Percentiles rank a stretch among this genome's conserved stretches.
Conservation (phyloP, 2,329 filamentous ascomycete genomes). For the Talaromyces funiculosus region DNA sequence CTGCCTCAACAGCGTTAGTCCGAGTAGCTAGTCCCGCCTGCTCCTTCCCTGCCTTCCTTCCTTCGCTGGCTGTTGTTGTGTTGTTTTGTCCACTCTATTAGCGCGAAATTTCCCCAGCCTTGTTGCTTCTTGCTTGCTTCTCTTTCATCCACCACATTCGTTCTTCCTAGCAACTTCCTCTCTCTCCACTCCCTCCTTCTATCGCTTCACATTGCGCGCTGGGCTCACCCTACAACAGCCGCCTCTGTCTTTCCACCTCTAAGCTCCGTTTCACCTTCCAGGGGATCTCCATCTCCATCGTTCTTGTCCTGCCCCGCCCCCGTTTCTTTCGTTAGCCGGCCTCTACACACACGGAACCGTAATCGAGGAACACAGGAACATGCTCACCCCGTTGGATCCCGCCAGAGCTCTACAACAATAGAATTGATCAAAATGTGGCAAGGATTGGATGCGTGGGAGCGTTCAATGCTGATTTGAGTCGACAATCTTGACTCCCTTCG, state of each 20-base stretch:
- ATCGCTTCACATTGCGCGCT: neutral
- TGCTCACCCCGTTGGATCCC: neutral
- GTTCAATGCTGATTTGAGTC: constrained; percentile 16
- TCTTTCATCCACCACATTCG: neutral
- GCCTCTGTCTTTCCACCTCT: neutral
- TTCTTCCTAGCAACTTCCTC: neutral
- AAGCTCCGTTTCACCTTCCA: neutral
- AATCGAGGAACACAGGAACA: neutral
- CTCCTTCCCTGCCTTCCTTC: neutral
- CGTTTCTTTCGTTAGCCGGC: neutral
- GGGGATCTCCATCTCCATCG: neutral
- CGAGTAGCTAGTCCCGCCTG: neutral
- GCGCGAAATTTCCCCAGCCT: constrained; percentile 15
- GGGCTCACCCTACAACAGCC: neutral
- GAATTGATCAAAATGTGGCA: constrained; percentile 12
- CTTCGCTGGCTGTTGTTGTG: neutral
- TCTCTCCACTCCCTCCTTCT: neutral
- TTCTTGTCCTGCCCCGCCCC: constrained; percentile 7
- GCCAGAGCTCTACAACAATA: neutral
- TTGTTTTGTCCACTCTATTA: constrained; percentile 6
- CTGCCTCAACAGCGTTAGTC: neutral
- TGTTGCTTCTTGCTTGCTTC: neutral
- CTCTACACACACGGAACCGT: neutral
- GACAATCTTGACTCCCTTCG: constrained; percentile 7
- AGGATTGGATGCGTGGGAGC: constrained; percentile 15